A percentile compares a stretch with the other conserved stretches of the same genome.
phyloP scores from a whole-genome alignment of 202 grass and related monocot species.

The Setaria italica region DNA sequence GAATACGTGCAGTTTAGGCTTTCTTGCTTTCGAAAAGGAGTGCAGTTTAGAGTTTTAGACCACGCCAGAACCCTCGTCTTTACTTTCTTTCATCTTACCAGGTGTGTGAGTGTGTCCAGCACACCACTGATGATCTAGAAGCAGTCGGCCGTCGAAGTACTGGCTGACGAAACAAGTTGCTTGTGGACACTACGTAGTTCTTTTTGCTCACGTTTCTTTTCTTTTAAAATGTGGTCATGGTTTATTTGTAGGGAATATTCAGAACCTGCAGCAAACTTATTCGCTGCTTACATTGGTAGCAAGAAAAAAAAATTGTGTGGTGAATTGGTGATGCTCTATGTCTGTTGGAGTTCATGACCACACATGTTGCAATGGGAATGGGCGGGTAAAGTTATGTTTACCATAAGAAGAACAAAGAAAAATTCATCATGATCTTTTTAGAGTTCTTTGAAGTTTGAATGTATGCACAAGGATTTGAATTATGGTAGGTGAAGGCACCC shows the following conservation, averaged over 20 bases:
- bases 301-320: neutral
- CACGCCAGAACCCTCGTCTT: neutral
- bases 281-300: neutral
- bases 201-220: too few species aligned
- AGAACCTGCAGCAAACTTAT: neutral
- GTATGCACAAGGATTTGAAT: too few species aligned
- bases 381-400: neutral
- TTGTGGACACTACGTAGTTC: neutral
- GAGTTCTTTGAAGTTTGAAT: too few species aligned
- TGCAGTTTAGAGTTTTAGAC: neutral
- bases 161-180: neutral
- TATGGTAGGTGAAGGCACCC: too few species aligned
- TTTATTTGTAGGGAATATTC: neutral
- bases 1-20: constrained; percentile 4
- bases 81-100: constrained; percentile 4
- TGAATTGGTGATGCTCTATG: neutral
- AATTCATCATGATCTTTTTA: too few species aligned
- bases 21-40: constrained; percentile 21
- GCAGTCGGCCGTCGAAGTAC: neutral
- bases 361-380: too few species aligned
- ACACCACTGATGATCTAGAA: neutral
- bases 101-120: neutral
- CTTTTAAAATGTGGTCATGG: neutral
- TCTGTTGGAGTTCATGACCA: neutral
- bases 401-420: too few species aligned